Conservation (phyloP, 2,329 filamentous ascomycete species). For the Lachnellula hyalina region DNA sequence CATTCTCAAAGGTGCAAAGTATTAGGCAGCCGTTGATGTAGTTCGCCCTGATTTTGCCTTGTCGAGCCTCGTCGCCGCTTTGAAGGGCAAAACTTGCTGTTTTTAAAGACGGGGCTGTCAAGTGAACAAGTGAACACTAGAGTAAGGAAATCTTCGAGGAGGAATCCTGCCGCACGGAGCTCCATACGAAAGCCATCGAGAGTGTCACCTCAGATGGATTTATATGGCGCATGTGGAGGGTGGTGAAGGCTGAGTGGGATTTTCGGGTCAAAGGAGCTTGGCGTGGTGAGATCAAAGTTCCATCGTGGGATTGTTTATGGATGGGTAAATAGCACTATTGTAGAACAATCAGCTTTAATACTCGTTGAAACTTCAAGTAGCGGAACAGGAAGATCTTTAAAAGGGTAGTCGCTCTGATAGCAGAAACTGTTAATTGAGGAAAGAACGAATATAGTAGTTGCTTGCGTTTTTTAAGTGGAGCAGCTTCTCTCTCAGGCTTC, state of each 20-base stretch:
- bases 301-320: background rate
- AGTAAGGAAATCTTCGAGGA: background rate
- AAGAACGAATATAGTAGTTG: background rate
- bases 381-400: background rate
- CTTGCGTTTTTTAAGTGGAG: no score
- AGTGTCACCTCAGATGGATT: background rate
- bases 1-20: background rate
- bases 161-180: background rate
- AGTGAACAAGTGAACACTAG: background rate
- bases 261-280: background rate
- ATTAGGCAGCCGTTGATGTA: background rate
- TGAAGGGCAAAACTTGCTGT: background rate
- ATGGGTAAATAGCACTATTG: background rate
- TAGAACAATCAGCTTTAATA: background rate
- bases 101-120: background rate
- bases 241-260: background rate
- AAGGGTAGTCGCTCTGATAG: background rate
- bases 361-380: background rate
- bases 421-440: background rate
- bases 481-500: background rate
- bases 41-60: slow-evolving; percentile 1
- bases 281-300: background rate
- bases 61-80: background rate
- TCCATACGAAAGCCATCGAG: background rate
- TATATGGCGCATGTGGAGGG: background rate